Conservation (phyloP, 495 filamentous ascomycete genomes). For the Lindgomyces ingoldianus region DNA sequence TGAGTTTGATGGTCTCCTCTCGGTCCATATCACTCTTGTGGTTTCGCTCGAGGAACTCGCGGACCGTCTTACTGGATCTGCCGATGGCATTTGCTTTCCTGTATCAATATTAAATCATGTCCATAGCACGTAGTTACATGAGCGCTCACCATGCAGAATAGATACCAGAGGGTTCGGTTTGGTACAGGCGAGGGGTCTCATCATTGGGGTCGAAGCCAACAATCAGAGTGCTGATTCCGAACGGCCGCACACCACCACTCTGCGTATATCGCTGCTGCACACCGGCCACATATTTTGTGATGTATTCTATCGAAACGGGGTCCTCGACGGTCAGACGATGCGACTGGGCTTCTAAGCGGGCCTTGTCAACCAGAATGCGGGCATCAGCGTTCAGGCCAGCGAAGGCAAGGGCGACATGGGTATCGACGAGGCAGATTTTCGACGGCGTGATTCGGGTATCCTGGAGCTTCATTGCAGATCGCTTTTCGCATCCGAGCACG, state of each 20-base stretch:
- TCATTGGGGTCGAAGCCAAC: constrained; percentile 95
- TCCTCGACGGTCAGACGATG: constrained; percentile 98
- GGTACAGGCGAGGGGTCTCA: constrained; percentile 82
- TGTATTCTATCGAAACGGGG: constrained; percentile 96
- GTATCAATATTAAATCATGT: background rate
- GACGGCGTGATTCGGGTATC: constrained; percentile 98
- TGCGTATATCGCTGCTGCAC: constrained; percentile 99
- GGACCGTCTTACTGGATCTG: constrained; percentile 95
- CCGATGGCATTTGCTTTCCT: constrained; percentile 99
- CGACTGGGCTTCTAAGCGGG: constrained; percentile 92
- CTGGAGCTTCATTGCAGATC: constrained; percentile 98
- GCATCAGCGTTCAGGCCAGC: constrained; percentile 97
- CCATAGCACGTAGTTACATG: background rate
- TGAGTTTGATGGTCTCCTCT: constrained; percentile 93
- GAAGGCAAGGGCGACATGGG: constrained; percentile 94
- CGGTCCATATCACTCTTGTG: constrained; percentile 97
- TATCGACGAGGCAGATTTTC: constrained; percentile 93
- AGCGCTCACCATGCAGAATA: constrained; percentile 88
- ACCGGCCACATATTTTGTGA: constrained; percentile 95
- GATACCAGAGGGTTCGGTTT: constrained; percentile 97
- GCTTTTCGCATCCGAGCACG: constrained; percentile 96
- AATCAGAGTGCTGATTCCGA: constrained; percentile 95
- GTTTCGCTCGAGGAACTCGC: constrained; percentile 96
- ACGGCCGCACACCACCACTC: constrained; percentile 93
- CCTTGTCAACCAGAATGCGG: constrained; percentile 95